Percentiles rank a stretch among this genome's conserved stretches.
These are phyloP conservation scores for Populus alba DNA, from an alignment of 345 rosid genomes.

Conservation along the genomic window DNA sequence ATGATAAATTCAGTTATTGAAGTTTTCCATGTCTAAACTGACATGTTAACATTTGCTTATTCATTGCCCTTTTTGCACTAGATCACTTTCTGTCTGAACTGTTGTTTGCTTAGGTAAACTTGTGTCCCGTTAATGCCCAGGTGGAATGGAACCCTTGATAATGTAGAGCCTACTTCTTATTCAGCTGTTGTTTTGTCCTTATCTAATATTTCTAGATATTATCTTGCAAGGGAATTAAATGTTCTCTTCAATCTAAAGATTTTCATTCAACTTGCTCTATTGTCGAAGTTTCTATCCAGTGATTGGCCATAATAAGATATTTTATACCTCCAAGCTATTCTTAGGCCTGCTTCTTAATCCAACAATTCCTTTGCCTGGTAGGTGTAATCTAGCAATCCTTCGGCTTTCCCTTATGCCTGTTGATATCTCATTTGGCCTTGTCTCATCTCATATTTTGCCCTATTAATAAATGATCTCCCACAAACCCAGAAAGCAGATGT, in stretches of 20 bases:
- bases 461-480: too few relatives aligned
- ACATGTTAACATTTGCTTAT: background rate
- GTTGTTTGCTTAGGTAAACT: background rate
- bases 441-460: too few relatives aligned
- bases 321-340: background rate
- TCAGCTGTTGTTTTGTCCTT: background rate
- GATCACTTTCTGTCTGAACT: background rate
- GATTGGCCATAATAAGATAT: background rate
- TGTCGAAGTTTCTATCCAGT: background rate
- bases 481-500: too few relatives aligned
- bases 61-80: too few relatives aligned
- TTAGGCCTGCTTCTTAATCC: too few relatives aligned
- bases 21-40: background rate
- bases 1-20: background rate
- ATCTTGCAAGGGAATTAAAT: background rate
- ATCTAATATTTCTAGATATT: background rate
- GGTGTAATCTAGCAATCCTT: too few relatives aligned
- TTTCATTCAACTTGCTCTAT: background rate
- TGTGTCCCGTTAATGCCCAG: background rate
- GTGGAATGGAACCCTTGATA: background rate
- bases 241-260: background rate
- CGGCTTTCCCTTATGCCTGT: too few relatives aligned
- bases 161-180: background rate
- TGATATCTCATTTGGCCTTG: too few relatives aligned
- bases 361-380: too few relatives aligned